These are phyloP conservation scores for Vitis rupestris DNA, from an alignment of 164 flowering plant genomes.

Conservation along the genomic window DNA sequence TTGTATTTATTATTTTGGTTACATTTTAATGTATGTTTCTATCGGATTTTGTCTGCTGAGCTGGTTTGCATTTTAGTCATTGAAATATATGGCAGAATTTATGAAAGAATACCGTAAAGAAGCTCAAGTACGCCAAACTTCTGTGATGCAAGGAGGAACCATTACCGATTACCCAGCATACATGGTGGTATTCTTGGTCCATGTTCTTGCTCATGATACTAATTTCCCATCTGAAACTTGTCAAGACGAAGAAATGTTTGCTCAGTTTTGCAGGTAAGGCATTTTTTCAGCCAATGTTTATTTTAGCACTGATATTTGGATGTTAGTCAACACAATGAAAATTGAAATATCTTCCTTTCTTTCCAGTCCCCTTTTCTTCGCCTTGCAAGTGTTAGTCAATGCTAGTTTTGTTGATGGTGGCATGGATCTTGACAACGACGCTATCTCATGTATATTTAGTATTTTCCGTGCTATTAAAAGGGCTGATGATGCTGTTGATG, in stretches of 20 bases:
- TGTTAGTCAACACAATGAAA: too few relatives aligned
- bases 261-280: constrained; percentile 62
- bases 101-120: constrained; percentile 50
- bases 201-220: constrained; percentile 79
- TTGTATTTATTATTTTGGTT: constrained; percentile 4
- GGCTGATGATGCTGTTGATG: constrained; percentile 84
- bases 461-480: constrained; percentile 73
- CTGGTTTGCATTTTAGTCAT: constrained; percentile 39
- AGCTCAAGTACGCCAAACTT: constrained; percentile 38
- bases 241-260: constrained; percentile 50
- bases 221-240: constrained; percentile 55
- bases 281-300: not conserved
- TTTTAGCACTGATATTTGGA: not conserved
- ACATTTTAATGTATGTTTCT: constrained; percentile 1
- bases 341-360: constrained; percentile 4
- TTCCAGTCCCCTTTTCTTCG: constrained; percentile 72
- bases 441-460: constrained; percentile 39
- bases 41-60: constrained; percentile 10
- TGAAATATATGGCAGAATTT: constrained; percentile 67
- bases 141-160: constrained; percentile 34
- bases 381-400: constrained; percentile 50
- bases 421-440: constrained; percentile 30
- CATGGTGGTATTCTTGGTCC: constrained; percentile 68
- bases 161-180: constrained; percentile 64
- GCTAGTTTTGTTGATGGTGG: constrained; percentile 36